Evolutionary conservation across 352 stramenopile genomes (phyloP), one percentile per base, ranked within the genome.

Genomic region (Globisporangium canariense): DNA sequence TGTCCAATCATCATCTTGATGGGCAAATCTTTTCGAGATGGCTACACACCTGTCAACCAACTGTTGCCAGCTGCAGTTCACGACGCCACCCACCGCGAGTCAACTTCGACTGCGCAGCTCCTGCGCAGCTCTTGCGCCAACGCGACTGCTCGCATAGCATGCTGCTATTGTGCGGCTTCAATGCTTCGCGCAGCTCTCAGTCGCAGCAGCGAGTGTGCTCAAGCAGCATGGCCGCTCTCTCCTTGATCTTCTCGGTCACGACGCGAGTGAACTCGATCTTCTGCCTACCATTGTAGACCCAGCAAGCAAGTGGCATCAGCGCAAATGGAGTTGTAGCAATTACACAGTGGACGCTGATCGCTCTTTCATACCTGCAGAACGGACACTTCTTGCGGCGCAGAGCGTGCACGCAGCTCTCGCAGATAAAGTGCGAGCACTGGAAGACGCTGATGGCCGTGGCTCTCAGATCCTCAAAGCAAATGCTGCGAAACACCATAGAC

Each of bases 391-490:
- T 61, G 51, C 61, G 67, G 22, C 52, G 38, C 18, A 77, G 40
- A 30, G 67, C 56, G n/a, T 25, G 56, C 20, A 77, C 55, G 50
- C 70, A 77, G 16, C 59, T 41, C 11, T 47, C 64, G 52, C 70
- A 77, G 32, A 74, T 63, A 47, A 74, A 77, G 50, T 74, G 70
- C 18, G 58, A 60, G 9, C 70, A 74, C 60, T 77, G 73, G 28
- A 77, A 45, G 14, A 77, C 47, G 58, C 68, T 70, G 18, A 77
- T 54, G 14, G 56, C 59, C 9, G 65, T 45, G 4, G 51, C 13
- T 7, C 49, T 36, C 32, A 76, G 61, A 54, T 71, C 67, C 54
- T 22, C 49, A 36, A 54, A 54, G 49, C 49, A 54, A 36, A 54
- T 54, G 10, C 49, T 54, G 47, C 10, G 13, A 53, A 13, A 28